Evolutionary conservation across 2,329 filamentous ascomycete genomes (phyloP), one percentile per base, ranked within the genome.

Genomic region (Huntiella moniliformis): DNA sequence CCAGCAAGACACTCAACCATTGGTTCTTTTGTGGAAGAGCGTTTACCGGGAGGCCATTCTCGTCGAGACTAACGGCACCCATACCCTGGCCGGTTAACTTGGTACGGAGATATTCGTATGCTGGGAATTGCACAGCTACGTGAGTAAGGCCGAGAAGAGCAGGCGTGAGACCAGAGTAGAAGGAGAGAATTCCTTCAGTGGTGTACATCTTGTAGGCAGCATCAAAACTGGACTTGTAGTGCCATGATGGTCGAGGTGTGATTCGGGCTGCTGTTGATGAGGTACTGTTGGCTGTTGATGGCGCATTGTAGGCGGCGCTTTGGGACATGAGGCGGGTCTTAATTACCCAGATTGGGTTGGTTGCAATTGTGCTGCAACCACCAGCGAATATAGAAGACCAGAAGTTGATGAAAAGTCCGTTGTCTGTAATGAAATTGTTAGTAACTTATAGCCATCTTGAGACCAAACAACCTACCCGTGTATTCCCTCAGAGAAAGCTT

Each of bases 271-370:
- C 22, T 28, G 22, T 28, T 28, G 22, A 28, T 8, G 22, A 28
- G 22, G 22, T 10, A 28, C 22, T 28, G 22, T 28, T 28, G 22
- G 22, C 10, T 15, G 72, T 70, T 2, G 70, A 16, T 31, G 44
- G 22, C 10, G 34, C 31, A 10, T 17, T 38, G 18, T 33, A 16
- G 57, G 60, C 70, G 58, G 56, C 40, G 71, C 77, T 81, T 65
- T 96, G 91, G 34, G 91, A 94, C 91, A 96, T 96, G 54, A 98
- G 73, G 53, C 91, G 74, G 42, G 91, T 98, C 64, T 98, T 98
- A 66, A 98, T 94, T 34, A 98, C 91, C 91, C 91, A 98, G 51
- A 98, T 98, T 1, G 91, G 91, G 61, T 96, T 98, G 17, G 91
- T 98, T 51, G 80, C 82, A 52, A 96, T 71, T 3, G 91, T 98